Evolutionary conservation across 2,329 filamentous ascomycete species (phyloP).

Genomic region (Fusarium sp.): DNA sequence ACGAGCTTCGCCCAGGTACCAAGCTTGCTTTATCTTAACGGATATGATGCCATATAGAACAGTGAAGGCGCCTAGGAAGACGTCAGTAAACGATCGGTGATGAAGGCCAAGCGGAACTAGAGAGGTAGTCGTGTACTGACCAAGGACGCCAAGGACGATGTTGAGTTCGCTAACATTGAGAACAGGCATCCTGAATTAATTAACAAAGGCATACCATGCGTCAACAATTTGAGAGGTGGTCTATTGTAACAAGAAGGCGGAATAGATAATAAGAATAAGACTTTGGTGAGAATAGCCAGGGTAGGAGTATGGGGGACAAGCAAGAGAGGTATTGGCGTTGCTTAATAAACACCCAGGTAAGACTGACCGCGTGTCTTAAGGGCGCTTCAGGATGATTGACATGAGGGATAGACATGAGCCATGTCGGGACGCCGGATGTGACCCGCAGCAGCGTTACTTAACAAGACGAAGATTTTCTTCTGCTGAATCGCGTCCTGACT

Average conservation of each 20-base stretch:
- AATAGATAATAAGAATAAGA: not conserved
- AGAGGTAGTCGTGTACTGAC: not conserved
- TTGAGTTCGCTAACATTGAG: not conserved
- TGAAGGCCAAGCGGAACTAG: not conserved
- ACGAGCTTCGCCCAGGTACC: not conserved
- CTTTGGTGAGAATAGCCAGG: not conserved
- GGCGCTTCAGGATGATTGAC: not conserved
- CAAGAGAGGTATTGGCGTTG: not conserved
- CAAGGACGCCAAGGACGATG: not conserved
- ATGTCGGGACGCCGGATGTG: not conserved
- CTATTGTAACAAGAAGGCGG: not conserved
- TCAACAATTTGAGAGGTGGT: not conserved
- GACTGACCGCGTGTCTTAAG: not conserved
- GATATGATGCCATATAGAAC: not conserved
- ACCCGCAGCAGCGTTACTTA: not conserved
- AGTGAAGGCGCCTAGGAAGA: not conserved
- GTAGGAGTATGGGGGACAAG: not conserved
- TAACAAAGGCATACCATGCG: not conserved
- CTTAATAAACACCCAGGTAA: not conserved
- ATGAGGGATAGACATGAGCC: not conserved
- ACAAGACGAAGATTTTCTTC: not conserved
- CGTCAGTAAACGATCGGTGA: not conserved
- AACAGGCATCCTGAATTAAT: not conserved
- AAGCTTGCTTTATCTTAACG: not conserved
- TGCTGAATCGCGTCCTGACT: not conserved